Evolutionary conservation across 1,284 basidiomycete genomes (phyloP).

Genomic region (Blastosporella zonata): DNA sequence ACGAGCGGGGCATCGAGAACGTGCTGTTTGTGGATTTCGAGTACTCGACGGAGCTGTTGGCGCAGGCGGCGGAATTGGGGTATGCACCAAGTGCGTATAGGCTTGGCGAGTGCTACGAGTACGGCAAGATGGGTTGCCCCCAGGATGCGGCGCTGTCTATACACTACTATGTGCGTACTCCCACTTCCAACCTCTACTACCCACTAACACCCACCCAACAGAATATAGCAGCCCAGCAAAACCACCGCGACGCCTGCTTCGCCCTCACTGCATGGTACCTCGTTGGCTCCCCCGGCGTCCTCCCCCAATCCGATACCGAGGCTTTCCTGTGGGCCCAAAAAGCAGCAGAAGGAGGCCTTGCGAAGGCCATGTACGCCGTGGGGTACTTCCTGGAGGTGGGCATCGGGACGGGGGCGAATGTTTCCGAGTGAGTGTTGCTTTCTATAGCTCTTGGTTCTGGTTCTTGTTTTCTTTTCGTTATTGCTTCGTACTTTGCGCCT

Average conservation of each 20-base stretch:
- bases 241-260: conserved; percentile 96
- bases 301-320: conserved; percentile 97
- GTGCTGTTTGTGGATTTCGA: conserved; percentile 96
- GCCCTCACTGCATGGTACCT: conserved; percentile 99
- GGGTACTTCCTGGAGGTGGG: conserved; percentile 97
- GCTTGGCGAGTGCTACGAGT: conserved; percentile 98
- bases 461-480: no score
- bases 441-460: no score
- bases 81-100: conserved; percentile 97
- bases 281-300: conserved; percentile 94
- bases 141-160: conserved; percentile 96
- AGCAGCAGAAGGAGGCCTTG: conserved; percentile 85
- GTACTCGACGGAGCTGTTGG: conserved; percentile 92
- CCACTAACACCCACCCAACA: conserved; percentile 30
- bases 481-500: background rate
- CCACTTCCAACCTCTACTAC: conserved; percentile 5
- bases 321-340: conserved; percentile 94
- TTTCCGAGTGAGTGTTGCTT: conserved; percentile 67
- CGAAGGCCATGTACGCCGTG: conserved; percentile 95
- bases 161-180: conserved; percentile 87
- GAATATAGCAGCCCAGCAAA: conserved; percentile 98
- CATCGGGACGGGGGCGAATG: conserved; percentile 73
- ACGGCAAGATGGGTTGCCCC: conserved; percentile 98
- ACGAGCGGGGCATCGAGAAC: conserved; percentile 95
- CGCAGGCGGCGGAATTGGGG: conserved; percentile 92